Conservation (phyloP, 306 rosid genomes). For the Pyrus communis region DNA sequence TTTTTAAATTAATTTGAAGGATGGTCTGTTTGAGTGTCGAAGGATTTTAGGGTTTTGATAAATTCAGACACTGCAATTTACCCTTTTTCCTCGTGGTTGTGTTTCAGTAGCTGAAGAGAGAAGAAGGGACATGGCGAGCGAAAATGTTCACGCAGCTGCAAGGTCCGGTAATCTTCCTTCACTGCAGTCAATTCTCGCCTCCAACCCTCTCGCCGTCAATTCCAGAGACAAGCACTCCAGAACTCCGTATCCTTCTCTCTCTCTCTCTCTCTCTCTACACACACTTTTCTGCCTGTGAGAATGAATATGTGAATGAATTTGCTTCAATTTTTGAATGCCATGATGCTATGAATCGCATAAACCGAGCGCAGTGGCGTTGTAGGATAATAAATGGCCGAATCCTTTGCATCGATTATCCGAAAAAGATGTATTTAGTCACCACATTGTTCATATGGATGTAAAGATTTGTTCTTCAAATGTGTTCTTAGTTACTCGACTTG, state of each 20-base stretch:
- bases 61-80: no score
- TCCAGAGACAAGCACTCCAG: slow-evolving; percentile 87
- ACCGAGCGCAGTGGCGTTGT: no score
- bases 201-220: slow-evolving; percentile 68
- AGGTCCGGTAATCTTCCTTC: slow-evolving; percentile 68
- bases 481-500: neutral
- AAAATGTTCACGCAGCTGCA: slow-evolving; percentile 68
- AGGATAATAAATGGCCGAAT: neutral
- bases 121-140: slow-evolving; percentile 32
- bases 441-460: neutral
- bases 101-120: no score
- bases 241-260: slow-evolving; percentile 78
- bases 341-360: neutral
- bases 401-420: neutral
- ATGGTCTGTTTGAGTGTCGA: no score
- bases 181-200: slow-evolving; percentile 43
- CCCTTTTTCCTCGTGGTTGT: no score
- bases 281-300: no score
- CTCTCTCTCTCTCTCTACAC: neutral
- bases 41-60: no score
- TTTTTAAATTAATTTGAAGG: no score
- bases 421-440: neutral
- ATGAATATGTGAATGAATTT: no score
- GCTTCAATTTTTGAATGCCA: no score
- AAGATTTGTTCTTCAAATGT: neutral